Conservation (phyloP, 169 alveolate genomes). For the Plasmodium ovale region DNA sequence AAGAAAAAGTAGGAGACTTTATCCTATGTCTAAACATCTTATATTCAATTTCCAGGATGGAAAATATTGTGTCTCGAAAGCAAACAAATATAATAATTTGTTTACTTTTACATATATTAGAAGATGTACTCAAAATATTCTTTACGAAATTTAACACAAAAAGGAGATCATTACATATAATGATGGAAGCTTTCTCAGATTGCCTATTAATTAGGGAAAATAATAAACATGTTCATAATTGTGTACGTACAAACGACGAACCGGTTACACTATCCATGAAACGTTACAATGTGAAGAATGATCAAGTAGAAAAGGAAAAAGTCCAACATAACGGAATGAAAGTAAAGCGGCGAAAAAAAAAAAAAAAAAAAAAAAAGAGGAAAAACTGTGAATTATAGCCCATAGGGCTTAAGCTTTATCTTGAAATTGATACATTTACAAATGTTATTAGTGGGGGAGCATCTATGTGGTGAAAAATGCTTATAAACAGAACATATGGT, state of each 20-base stretch:
- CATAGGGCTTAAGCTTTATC: too few species aligned
- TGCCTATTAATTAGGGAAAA: neutral
- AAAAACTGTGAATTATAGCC: too few species aligned
- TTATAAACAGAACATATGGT: too few species aligned
- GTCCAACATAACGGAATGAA: too few species aligned
- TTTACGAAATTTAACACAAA: constrained; percentile 13
- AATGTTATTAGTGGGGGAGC: too few species aligned
- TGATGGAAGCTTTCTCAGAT: constrained; percentile 28
- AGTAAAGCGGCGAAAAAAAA: too few species aligned
- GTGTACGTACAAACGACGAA: too few species aligned
- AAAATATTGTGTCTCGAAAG: constrained; percentile 28
- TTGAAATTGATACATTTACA: too few species aligned
- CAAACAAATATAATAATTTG: constrained; percentile 39
- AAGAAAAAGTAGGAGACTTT: constrained; percentile 65
- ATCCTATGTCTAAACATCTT: constrained; percentile 50
- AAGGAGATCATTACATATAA: constrained; percentile 39
- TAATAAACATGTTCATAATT: neutral
- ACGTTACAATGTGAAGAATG: too few species aligned
- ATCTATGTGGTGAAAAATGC: neutral
- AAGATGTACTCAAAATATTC: constrained; percentile 32
- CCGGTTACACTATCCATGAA: too few species aligned
- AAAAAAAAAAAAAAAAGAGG: too few species aligned
- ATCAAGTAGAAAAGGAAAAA: too few species aligned
- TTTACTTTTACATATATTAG: constrained; percentile 37
- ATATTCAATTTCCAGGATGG: constrained; percentile 31